Conservation (phyloP, 352 stramenopile genomes). For the Phytopythium helicoides region DNA sequence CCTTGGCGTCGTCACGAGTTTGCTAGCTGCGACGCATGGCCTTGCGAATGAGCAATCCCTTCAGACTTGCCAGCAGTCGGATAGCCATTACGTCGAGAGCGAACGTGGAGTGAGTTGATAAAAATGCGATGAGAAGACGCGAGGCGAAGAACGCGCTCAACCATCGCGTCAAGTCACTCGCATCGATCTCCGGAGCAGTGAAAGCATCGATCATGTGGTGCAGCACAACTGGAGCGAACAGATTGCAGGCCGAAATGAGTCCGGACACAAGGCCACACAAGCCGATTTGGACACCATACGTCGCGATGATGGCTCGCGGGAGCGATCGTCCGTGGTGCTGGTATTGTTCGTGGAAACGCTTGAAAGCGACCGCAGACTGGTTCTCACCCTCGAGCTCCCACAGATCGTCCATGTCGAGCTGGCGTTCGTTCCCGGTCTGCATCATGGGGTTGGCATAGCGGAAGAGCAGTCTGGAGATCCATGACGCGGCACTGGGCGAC, state of each 20-base stretch:
- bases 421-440: conserved; percentile 18
- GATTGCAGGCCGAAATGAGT: conserved; percentile 10
- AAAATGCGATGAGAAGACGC: conserved; percentile 26
- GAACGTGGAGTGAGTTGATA: conserved; percentile 20
- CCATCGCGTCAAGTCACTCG: conserved; percentile 19
- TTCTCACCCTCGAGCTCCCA: conserved; percentile 21
- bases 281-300: conserved; percentile 17
- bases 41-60: conserved; percentile 38
- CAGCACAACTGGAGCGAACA: conserved; percentile 38
- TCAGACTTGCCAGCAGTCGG: conserved; percentile 19
- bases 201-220: conserved; percentile 41
- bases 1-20: conserved; percentile 6
- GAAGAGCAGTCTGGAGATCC: conserved; percentile 25
- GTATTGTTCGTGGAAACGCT: conserved; percentile 19
- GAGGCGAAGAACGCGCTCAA: conserved; percentile 35
- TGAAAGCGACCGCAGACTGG: conserved; percentile 14
- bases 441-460: conserved; percentile 27
- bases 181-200: conserved; percentile 16
- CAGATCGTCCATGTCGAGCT: conserved; percentile 27
- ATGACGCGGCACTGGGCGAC: conserved; percentile 7
- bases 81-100: conserved; percentile 26
- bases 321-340: conserved; percentile 11
- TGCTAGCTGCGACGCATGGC: conserved; percentile 16
- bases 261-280: conserved; percentile 18
- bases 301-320: conserved; percentile 14